A percentile compares a stretch with the other conserved stretches of the same genome.
Evolutionary conservation across 2,329 filamentous ascomycete species (phyloP).

Genomic region (Cladophialophora psammophila): DNA sequence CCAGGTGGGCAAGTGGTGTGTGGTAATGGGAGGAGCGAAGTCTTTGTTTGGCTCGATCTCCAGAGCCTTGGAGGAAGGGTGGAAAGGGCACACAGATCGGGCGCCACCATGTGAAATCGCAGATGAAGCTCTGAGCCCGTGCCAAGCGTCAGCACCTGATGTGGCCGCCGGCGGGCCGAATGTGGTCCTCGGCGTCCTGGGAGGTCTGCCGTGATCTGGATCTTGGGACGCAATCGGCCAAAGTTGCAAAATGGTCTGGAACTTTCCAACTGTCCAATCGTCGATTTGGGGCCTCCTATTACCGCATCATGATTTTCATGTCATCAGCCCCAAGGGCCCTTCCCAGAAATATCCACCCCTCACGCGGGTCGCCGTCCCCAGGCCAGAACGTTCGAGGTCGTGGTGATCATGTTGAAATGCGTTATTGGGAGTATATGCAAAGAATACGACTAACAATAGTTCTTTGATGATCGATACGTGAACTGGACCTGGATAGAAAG

Average conservation of each 20-base stretch:
- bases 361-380: neutral
- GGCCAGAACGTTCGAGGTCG: constrained; percentile 8
- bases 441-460: neutral
- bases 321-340: neutral
- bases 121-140: constrained; percentile 4
- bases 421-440: neutral
- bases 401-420: constrained; percentile 1
- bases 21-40: constrained; percentile 9
- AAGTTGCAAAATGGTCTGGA: constrained; percentile 1
- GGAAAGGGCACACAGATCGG: constrained; percentile 32
- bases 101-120: constrained; percentile 11
- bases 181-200: neutral
- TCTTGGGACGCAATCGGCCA: constrained; percentile 6
- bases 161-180: constrained; percentile 4
- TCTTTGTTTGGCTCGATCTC: constrained; percentile 36
- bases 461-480: neutral
- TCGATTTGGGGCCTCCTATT: neutral
- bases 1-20: constrained; percentile 10
- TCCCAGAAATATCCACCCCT: neutral
- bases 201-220: constrained; percentile 8
- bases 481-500: neutral
- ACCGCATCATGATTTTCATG: neutral
- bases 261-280: neutral
- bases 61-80: constrained; percentile 24
- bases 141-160: constrained; percentile 23